Percentiles rank a stretch among this genome's conserved stretches.
Conservation (phyloP, 257 asterid species). For the Solanum lycopersicoides region DNA sequence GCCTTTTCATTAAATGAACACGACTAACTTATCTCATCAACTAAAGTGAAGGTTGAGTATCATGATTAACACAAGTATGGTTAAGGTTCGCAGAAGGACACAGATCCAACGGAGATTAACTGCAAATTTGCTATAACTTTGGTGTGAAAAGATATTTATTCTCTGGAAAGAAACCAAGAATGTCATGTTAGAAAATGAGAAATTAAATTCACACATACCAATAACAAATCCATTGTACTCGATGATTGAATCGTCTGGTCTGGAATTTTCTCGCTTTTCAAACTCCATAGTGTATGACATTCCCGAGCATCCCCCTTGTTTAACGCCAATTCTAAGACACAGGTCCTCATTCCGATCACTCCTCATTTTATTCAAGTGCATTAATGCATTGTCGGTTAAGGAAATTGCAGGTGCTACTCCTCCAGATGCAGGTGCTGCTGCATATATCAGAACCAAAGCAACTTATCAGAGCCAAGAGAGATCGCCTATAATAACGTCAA, state of each 20-base stretch:
- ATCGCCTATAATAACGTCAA: neutral
- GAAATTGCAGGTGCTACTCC: slow-evolving; percentile 76
- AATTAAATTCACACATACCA: slow-evolving; percentile 27
- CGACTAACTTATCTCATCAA: neutral
- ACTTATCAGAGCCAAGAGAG: neutral
- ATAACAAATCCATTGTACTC: slow-evolving; percentile 78
- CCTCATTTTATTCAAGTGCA: slow-evolving; percentile 72
- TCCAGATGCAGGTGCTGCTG: slow-evolving; percentile 55
- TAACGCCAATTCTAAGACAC: slow-evolving; percentile 88
- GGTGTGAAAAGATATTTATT: neutral
- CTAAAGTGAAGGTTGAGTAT: neutral
- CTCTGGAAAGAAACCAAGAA: neutral
- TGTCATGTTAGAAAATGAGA: neutral
- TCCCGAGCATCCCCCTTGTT: slow-evolving; percentile 98
- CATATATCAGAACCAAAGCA: neutral
- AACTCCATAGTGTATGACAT: slow-evolving; percentile 95
- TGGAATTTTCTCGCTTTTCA: slow-evolving; percentile 61
- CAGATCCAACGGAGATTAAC: neutral
- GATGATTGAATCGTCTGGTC: slow-evolving; percentile 79
- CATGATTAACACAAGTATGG: neutral
- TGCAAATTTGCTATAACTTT: neutral
- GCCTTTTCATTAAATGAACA: neutral
- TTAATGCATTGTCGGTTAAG: slow-evolving; percentile 66
- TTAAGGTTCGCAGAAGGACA: neutral
- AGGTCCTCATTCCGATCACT: slow-evolving; percentile 53